Conservation (phyloP, 1,284 basidiomycete genomes). For the Pseudozyma sp. region DNA sequence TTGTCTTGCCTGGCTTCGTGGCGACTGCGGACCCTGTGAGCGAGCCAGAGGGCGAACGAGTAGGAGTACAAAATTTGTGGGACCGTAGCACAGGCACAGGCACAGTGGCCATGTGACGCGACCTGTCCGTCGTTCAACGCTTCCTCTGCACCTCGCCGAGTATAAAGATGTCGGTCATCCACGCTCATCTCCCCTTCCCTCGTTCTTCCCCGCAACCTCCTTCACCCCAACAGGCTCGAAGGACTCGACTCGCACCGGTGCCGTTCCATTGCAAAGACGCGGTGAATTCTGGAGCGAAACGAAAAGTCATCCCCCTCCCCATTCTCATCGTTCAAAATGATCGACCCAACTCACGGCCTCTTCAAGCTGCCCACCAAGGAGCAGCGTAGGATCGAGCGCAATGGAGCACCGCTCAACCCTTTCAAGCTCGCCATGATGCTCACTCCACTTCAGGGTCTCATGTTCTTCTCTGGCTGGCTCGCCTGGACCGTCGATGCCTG, state of each 20-base stretch:
- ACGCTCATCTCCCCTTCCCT: not conserved
- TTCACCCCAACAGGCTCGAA: too few relatives aligned
- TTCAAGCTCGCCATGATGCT: constrained; percentile 62
- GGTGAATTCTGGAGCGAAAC: too few relatives aligned
- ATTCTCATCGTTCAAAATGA: constrained; percentile 23
- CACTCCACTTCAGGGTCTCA: constrained; percentile 46
- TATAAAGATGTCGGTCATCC: too few relatives aligned
- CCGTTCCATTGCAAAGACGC: too few relatives aligned
- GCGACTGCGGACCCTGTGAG: too few relatives aligned
- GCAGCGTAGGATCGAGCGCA: constrained; percentile 55
- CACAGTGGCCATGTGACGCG: not conserved
- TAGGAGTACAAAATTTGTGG: not conserved
- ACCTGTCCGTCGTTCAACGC: not conserved
- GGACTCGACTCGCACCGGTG: too few relatives aligned
- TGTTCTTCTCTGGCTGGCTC: constrained; percentile 63
- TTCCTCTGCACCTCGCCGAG: not conserved
- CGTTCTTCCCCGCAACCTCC: not conserved
- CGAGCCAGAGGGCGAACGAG: too few relatives aligned
- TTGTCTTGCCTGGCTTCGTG: too few relatives aligned
- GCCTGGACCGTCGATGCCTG: constrained; percentile 65
- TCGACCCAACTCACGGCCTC: constrained; percentile 62
- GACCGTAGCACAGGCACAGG: not conserved
- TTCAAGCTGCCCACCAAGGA: constrained; percentile 63
- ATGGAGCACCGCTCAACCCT: constrained; percentile 62
- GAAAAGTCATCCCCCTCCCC: not conserved